Evolutionary conservation across 129 eudicot genomes (phyloP).

Genomic region (Glebionis coronaria): DNA sequence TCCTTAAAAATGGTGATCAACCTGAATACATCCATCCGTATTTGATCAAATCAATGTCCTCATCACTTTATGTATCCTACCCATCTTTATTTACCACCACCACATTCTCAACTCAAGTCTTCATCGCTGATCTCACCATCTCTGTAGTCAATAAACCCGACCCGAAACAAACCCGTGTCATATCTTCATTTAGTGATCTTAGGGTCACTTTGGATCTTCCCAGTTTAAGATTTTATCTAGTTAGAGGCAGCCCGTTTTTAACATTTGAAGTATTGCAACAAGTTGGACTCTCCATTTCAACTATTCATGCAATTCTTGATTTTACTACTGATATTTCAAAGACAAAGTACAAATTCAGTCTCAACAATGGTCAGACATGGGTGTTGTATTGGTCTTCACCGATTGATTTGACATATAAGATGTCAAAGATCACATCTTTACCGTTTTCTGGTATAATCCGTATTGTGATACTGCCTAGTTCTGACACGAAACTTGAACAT

Average conservation of each 20-base stretch:
- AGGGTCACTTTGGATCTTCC: conserved; percentile 78
- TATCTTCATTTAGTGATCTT: conserved; percentile 63
- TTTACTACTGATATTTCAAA: conserved; percentile 40
- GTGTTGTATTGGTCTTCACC: conserved; percentile 65
- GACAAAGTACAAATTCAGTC: conserved; percentile 57
- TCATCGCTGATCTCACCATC: conserved; percentile 64
- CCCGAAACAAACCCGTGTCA: conserved; percentile 49
- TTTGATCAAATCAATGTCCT: conserved; percentile 50
- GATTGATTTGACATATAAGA: conserved; percentile 47
- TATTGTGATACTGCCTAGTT: conserved; percentile 50
- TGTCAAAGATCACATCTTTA: conserved; percentile 46
- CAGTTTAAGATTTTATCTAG: conserved; percentile 66
- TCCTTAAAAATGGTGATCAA: conserved; percentile 84
- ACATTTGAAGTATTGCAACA: conserved; percentile 46
- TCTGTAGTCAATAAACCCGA: conserved; percentile 39
- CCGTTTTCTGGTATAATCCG: conserved; percentile 65
- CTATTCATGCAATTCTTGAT: conserved; percentile 68
- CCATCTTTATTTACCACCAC: conserved; percentile 57
- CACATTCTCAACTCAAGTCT: conserved; percentile 56
- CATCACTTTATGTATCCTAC: conserved; percentile 64
- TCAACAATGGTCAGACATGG: conserved; percentile 85
- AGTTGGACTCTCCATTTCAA: conserved; percentile 45
- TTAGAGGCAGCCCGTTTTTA: conserved; percentile 77
- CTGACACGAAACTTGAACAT: conserved; percentile 31
- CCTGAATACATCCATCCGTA: conserved; percentile 92